These are phyloP conservation scores for Radiomyces spectabilis DNA, from an alignment of 192 early-diverging fungal species.

Conservation along the genomic window DNA sequence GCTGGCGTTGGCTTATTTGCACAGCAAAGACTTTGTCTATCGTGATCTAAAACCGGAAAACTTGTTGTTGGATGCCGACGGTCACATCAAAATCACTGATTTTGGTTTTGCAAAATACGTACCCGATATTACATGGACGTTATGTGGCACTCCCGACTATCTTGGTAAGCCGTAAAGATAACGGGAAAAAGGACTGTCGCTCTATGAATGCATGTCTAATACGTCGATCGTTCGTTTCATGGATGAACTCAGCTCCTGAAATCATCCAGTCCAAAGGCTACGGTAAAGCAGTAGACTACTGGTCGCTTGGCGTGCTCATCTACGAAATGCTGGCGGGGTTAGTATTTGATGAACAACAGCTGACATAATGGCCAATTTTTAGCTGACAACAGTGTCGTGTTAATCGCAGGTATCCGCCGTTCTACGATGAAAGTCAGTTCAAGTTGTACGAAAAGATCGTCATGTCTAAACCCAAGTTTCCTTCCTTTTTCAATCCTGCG, in stretches of 20 bases:
- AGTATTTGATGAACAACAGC: not conserved
- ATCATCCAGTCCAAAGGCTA: constrained; percentile 86
- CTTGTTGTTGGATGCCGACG: constrained; percentile 57
- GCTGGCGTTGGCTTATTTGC: constrained; percentile 76
- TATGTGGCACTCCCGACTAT: constrained; percentile 89
- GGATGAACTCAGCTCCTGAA: constrained; percentile 50
- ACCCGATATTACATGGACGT: constrained; percentile 68
- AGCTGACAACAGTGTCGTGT: not conserved
- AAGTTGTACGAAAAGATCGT: constrained; percentile 89
- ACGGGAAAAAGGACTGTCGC: not conserved
- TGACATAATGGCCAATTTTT: not conserved
- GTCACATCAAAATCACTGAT: constrained; percentile 85
- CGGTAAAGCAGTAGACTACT: constrained; percentile 86
- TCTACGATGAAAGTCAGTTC: constrained; percentile 82
- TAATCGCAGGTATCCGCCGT: constrained; percentile 56
- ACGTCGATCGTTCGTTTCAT: too few relatives aligned
- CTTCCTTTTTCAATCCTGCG: constrained; percentile 54
- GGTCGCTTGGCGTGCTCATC: constrained; percentile 81
- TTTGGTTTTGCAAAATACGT: constrained; percentile 90
- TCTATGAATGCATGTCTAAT: not conserved
- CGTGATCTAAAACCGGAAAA: constrained; percentile 85
- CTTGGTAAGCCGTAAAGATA: constrained; percentile 19
- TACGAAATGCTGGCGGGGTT: constrained; percentile 85
- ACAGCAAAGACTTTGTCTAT: constrained; percentile 76
- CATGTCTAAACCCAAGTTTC: constrained; percentile 61